Evolutionary conservation across 371 early-diverging fungal species (phyloP).

Genomic region (Rhizomucor miehei): DNA sequence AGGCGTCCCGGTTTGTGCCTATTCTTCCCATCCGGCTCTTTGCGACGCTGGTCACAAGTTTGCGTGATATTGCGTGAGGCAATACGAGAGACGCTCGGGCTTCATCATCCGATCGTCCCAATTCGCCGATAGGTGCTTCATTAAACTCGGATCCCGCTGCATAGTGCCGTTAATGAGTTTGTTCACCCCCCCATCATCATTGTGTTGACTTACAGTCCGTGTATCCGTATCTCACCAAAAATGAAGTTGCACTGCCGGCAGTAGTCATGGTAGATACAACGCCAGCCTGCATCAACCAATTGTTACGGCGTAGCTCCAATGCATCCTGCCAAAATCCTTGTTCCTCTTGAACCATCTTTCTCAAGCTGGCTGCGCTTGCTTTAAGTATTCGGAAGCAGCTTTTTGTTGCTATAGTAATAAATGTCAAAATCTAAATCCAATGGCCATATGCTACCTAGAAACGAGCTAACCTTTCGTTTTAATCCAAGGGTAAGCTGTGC

Average conservation of each 20-base stretch:
- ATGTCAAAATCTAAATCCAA: not conserved
- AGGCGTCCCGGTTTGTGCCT: slow-evolving; percentile 5
- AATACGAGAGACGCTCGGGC: slow-evolving; percentile 14
- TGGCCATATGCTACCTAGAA: not conserved
- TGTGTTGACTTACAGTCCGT: slow-evolving; percentile 44
- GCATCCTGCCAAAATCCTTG: slow-evolving; percentile 70
- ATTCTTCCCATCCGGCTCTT: slow-evolving; percentile 9
- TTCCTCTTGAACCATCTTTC: slow-evolving; percentile 51
- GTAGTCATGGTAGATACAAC: slow-evolving; percentile 9
- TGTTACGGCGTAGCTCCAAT: slow-evolving; percentile 57
- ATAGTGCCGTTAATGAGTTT: not conserved
- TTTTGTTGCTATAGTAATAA: slow-evolving; percentile 46
- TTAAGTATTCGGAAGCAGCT: slow-evolving; percentile 58
- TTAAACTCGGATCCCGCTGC: slow-evolving; percentile 42
- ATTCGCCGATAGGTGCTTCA: slow-evolving; percentile 33
- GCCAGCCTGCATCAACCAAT: slow-evolving; percentile 65
- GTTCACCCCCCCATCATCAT: not conserved
- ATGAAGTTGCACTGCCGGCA: slow-evolving; percentile 21
- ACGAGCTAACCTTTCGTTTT: slow-evolving; percentile 47
- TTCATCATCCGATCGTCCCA: slow-evolving; percentile 21
- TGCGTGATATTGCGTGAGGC: slow-evolving; percentile 18
- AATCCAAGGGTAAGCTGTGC: slow-evolving; percentile 65
- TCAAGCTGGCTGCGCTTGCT: slow-evolving; percentile 49
- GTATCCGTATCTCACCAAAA: slow-evolving; percentile 59
- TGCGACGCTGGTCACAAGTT: slow-evolving; percentile 9